A percentile compares a stretch with the other conserved stretches of the same genome.
Conservation (phyloP, 192 early-diverging fungal species). For the Coemansia sp. region DNA sequence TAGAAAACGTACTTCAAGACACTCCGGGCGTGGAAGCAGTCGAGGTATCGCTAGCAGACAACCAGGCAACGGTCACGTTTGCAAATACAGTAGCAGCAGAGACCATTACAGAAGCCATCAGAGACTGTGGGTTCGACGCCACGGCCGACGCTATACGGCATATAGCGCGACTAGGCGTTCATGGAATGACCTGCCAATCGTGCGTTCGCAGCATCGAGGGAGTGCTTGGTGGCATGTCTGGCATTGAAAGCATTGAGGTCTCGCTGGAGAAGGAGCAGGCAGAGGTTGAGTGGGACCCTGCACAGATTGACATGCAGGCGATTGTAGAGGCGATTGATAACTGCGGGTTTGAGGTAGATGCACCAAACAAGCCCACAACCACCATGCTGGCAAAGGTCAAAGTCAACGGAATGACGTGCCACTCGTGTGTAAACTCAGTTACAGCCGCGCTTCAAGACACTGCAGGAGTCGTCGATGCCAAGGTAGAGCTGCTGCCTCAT, state of each 20-base stretch:
- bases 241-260: slow-evolving; percentile 56
- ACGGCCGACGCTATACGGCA: slow-evolving; percentile 1
- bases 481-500: slow-evolving; percentile 57
- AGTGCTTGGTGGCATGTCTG: slow-evolving; percentile 49
- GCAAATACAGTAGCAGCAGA: neutral
- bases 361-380: slow-evolving; percentile 31
- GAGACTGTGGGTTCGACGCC: slow-evolving; percentile 64
- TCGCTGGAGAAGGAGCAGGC: slow-evolving; percentile 57
- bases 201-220: slow-evolving; percentile 71
- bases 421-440: slow-evolving; percentile 76
- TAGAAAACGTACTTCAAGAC: slow-evolving; percentile 57
- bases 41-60: slow-evolving; percentile 58
- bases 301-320: neutral
- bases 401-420: slow-evolving; percentile 73
- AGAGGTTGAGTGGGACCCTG: slow-evolving; percentile 56
- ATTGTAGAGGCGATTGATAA: slow-evolving; percentile 60
- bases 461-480: slow-evolving; percentile 55
- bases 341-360: slow-evolving; percentile 60
- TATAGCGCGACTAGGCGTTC: slow-evolving; percentile 6
- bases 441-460: slow-evolving; percentile 55
- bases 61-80: slow-evolving; percentile 54
- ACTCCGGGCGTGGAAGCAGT: slow-evolving; percentile 57
- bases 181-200: slow-evolving; percentile 77
- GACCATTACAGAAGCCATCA: slow-evolving; percentile 54
- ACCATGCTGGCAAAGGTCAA: slow-evolving; percentile 8